Base-by-base conservation (phyloP, 23 red algal species). In the Gracilaria vermiculophylla region DNA sequence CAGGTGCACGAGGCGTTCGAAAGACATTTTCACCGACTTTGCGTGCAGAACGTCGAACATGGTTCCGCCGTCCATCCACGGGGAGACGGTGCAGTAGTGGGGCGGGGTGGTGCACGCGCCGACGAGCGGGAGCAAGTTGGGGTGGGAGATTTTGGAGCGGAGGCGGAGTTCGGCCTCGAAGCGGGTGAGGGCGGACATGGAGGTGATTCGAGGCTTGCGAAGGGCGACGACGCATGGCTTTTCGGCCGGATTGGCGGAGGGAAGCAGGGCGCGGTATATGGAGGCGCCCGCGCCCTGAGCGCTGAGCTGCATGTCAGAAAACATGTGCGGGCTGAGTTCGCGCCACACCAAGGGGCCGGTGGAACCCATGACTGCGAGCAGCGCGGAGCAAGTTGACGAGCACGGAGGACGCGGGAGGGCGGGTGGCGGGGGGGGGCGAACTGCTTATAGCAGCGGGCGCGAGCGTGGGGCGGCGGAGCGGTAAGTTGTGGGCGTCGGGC, bases 41-140 rank as follows among this genome's bases (percentile, higher is more conserved):
- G 77, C 75, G 62, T 99, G 97, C 25, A 99, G 62, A 23, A 77
- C 83, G 83, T 95, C 92, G 55, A 99, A 99, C 23, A 99, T 57
- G 10, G 78, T 90, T 16, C 97, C 97, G 17, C 82, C 91, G 17
- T 66, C 32, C 64, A 76, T 81, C 78, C 87, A 99, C 15, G 92
- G 97, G 1, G 92, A 95, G 5, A 99, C 83, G 8, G 93, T 94
- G 20, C 73, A 87, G 48, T 99, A 99, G 47, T 88, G 35, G 5
- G 97, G 97, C 8, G 97, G 80, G 13, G 85, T 35, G 24, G 91
- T 76, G 66, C 92, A 99, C 5, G 82, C 92, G 2, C 82, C 97
- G 19, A 99, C 13, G 19, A 99, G 82, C 17, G 89, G 90, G 56
- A 93, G 83, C 20, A 99, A 54, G 37, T 88, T 87, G 29, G 76